Conservation (phyloP, 768 basidiomycete genomes). For the Kwoniella sp. region DNA sequence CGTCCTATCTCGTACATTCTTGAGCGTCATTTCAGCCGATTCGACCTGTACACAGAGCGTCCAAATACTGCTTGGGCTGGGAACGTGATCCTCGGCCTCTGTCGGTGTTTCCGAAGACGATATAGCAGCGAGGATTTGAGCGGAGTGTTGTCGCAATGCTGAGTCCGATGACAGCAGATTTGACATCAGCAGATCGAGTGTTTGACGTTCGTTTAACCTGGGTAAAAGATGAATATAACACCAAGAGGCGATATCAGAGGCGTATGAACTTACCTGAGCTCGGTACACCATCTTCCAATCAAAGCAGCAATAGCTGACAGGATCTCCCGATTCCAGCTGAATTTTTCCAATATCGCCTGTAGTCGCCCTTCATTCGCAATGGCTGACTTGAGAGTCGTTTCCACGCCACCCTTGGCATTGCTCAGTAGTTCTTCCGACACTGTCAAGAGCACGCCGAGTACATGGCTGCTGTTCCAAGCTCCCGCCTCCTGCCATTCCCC, state of each 20-base stretch:
- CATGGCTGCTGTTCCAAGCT: constrained; percentile 27
- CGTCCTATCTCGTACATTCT: constrained; percentile 78
- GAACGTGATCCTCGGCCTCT: neutral
- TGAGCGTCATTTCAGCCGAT: constrained; percentile 68
- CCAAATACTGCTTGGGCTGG: constrained; percentile 28
- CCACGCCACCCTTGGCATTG: neutral
- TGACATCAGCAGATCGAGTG: constrained; percentile 51
- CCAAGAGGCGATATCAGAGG: neutral
- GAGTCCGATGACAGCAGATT: constrained; percentile 71
- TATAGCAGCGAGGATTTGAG: constrained; percentile 50
- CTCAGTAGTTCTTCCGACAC: constrained; percentile 1
- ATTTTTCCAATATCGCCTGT: constrained; percentile 8
- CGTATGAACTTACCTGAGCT: constrained; percentile 14
- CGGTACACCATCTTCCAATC: constrained; percentile 8
- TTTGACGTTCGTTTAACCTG: constrained; percentile 35
- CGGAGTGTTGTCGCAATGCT: constrained; percentile 59
- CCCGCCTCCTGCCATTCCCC: constrained; percentile 24
- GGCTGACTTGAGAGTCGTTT: neutral
- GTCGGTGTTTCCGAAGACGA: neutral
- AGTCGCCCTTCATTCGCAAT: constrained; percentile 4
- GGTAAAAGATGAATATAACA: constrained; percentile 9
- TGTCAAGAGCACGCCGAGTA: constrained; percentile 16
- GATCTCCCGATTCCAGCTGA: constrained; percentile 40
- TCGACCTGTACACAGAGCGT: constrained; percentile 67
- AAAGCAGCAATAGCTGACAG: constrained; percentile 17